phyloP scores from a whole-genome alignment of 202 grass and related monocot species.

The Panicum virgatum region DNA sequence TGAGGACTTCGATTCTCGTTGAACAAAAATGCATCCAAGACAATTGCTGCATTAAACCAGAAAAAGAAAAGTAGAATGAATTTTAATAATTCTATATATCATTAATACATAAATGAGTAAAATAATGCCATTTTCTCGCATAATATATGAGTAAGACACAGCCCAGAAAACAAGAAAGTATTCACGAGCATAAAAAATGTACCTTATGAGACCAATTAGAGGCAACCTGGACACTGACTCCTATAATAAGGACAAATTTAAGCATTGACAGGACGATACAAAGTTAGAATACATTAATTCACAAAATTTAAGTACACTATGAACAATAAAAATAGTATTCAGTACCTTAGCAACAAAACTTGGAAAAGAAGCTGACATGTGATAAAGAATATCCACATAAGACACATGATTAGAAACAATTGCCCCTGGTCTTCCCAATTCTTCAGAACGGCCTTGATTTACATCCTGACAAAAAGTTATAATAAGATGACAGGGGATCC shows the following conservation, averaged over 20 bases:
- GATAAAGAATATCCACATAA: slow-evolving; percentile 94
- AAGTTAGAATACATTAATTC: background rate
- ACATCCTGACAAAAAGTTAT: slow-evolving; percentile 41
- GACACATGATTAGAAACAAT: slow-evolving; percentile 82
- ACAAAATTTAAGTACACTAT: background rate
- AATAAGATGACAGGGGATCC: background rate
- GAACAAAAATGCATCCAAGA: slow-evolving; percentile 87
- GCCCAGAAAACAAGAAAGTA: background rate
- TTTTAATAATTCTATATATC: slow-evolving; percentile 9
- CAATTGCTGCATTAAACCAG: slow-evolving; percentile 67
- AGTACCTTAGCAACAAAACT: slow-evolving; percentile 98
- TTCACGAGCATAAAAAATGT: slow-evolving; percentile 19
- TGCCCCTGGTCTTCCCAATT: slow-evolving; percentile 46
- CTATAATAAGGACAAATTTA: slow-evolving; percentile 51
- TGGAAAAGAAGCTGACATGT: slow-evolving; percentile 91
- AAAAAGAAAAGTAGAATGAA: background rate
- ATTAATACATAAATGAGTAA: slow-evolving; percentile 17
- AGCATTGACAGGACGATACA: slow-evolving; percentile 2
- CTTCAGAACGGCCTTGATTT: slow-evolving; percentile 22
- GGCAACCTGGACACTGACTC: slow-evolving; percentile 78
- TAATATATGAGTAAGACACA: slow-evolving; percentile 8
- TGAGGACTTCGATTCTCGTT: slow-evolving; percentile 79
- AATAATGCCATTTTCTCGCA: background rate
- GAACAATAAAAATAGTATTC: background rate
- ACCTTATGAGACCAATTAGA: slow-evolving; percentile 91